These are phyloP conservation scores for Nigrospora osmanthi DNA, from an alignment of 2,329 filamentous ascomycete species.

Conservation along the genomic window DNA sequence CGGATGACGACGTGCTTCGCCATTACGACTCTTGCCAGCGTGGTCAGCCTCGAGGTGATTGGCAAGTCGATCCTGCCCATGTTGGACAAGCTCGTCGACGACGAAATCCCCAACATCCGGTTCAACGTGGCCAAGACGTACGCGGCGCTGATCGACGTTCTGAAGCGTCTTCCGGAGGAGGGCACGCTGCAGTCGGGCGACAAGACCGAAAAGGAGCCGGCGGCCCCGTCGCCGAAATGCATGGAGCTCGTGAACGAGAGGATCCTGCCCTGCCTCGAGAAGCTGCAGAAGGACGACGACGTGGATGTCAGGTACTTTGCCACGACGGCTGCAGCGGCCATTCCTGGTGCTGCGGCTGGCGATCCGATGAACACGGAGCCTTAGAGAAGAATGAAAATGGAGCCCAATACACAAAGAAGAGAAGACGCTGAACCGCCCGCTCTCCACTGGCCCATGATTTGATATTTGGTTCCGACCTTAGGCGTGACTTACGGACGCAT, in stretches of 20 bases:
- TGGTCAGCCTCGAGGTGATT: slow-evolving; percentile 89
- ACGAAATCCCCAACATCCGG: slow-evolving; percentile 97
- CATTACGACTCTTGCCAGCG: slow-evolving; percentile 91
- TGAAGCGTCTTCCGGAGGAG: slow-evolving; percentile 82
- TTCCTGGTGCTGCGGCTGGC: slow-evolving; percentile 38
- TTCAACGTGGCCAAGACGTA: slow-evolving; percentile 99
- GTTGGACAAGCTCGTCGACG: slow-evolving; percentile 84
- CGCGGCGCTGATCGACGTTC: slow-evolving; percentile 77
- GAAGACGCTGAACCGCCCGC: too few species aligned
- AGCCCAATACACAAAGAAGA: too few species aligned
- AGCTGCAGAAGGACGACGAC: slow-evolving; percentile 94
- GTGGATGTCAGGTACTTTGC: slow-evolving; percentile 98
- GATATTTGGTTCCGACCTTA: too few species aligned
- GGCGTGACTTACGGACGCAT: too few species aligned
- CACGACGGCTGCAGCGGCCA: slow-evolving; percentile 69
- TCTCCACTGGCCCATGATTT: too few species aligned
- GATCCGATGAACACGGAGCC: slow-evolving; percentile 60
- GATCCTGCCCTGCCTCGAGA: slow-evolving; percentile 84
- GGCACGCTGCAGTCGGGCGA: slow-evolving; percentile 81
- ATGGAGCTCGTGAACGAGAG: slow-evolving; percentile 78
- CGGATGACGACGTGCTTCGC: slow-evolving; percentile 99
- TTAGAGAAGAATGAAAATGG: slow-evolving; percentile 37
- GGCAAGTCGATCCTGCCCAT: slow-evolving; percentile 90
- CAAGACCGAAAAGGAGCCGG: slow-evolving; percentile 57
- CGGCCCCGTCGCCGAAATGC: slow-evolving; percentile 60